Percentiles rank a stretch among this genome's conserved stretches.
Conservation (phyloP, 257 asterid genomes). For the Lithospermum erythrorhizon region DNA sequence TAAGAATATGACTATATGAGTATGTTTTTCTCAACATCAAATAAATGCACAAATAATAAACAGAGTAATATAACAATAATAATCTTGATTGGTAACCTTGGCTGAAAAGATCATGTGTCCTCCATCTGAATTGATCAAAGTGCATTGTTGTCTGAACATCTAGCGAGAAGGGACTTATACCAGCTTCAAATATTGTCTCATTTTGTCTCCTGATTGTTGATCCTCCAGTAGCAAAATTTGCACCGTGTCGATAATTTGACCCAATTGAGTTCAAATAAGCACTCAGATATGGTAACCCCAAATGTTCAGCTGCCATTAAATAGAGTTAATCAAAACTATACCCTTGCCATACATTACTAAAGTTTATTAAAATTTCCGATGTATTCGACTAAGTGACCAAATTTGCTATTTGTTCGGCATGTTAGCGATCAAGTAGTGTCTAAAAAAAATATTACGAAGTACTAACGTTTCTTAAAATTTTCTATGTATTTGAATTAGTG, state of each 20-base stretch:
- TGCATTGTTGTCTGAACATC: conserved; percentile 32
- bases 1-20: background rate
- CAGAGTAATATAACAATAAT: too few relatives aligned
- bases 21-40: too few relatives aligned
- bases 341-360: too few relatives aligned
- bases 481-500: too few relatives aligned
- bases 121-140: conserved; percentile 23
- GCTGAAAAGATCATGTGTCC: conserved; percentile 31
- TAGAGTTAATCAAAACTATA: background rate
- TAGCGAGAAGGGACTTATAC: conserved; percentile 36
- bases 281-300: conserved; percentile 21
- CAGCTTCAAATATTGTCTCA: conserved; percentile 23
- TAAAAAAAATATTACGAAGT: too few relatives aligned
- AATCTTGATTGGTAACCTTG: conserved; percentile 17
- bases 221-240: conserved; percentile 44
- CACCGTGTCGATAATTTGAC: conserved; percentile 35
- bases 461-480: too few relatives aligned
- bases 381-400: too few relatives aligned
- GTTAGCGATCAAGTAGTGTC: too few relatives aligned
- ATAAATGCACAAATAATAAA: background rate
- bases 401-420: too few relatives aligned
- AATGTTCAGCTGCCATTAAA: background rate
- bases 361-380: too few relatives aligned
- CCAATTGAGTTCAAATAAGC: conserved; percentile 41
- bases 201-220: conserved; percentile 28